Percentiles rank a stretch among this genome's conserved stretches.
phyloP scores from a whole-genome alignment of 1,139 yeast species.

The Suhomyces terraborum region DNA sequence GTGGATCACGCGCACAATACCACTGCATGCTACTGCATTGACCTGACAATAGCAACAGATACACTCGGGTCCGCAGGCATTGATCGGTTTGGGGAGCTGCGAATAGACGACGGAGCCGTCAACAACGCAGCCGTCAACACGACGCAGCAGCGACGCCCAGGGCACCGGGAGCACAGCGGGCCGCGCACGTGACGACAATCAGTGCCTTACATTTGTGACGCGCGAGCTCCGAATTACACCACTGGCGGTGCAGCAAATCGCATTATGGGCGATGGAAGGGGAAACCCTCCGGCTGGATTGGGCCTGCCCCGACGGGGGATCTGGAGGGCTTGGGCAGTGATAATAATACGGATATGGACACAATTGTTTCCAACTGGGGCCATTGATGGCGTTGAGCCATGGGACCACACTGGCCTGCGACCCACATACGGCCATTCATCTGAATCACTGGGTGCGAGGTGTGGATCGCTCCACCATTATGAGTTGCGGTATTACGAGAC shows the following conservation, averaged over 20 bases:
- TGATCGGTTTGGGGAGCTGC: not conserved
- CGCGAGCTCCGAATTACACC: constrained; percentile 4
- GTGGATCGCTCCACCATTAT: no score
- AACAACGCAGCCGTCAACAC: no score
- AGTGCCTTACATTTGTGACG: constrained; percentile 6
- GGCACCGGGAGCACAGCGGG: no score
- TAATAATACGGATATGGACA: no score
- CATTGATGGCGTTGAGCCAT: no score
- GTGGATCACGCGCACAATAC: constrained; percentile 1
- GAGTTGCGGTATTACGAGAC: no score
- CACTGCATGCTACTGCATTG: not conserved
- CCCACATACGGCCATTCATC: no score
- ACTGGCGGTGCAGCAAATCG: constrained; percentile 1
- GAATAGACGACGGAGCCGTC: constrained; percentile 8
- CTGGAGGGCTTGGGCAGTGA: no score
- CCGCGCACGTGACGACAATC: constrained; percentile 7
- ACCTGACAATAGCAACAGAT: not conserved
- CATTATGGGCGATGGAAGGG: constrained; percentile 3
- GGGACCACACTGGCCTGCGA: no score
- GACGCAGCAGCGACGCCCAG: no score
- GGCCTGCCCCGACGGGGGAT: not conserved
- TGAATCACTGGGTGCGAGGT: no score
- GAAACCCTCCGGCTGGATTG: not conserved
- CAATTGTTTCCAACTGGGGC: no score
- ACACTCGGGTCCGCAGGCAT: not conserved